Evolutionary conservation across 148 eudicot species (phyloP).

Genomic region (Bassia scoparia): DNA sequence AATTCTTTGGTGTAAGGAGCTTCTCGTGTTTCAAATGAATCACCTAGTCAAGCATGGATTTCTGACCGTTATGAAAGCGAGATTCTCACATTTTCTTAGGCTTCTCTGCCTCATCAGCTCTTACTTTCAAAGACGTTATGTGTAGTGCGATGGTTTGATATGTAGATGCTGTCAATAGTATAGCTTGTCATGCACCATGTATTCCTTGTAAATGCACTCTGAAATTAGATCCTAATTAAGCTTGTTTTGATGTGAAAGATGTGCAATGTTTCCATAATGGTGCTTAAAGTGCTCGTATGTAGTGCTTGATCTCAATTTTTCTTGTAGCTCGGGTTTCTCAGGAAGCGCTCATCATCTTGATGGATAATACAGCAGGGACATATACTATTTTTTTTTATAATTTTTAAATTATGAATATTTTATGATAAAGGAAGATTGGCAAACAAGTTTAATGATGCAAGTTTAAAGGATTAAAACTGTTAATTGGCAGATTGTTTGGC

Average conservation of each 20-base stretch:
- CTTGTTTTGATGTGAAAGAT: background rate
- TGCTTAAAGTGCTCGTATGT: background rate
- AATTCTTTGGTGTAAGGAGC: slow-evolving; percentile 36
- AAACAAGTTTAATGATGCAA: no score
- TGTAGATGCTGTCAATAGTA: slow-evolving; percentile 23
- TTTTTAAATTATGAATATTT: no score
- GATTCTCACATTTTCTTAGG: background rate
- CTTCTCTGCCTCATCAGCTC: background rate
- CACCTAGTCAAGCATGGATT: background rate
- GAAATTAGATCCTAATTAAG: slow-evolving; percentile 13
- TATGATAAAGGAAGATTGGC: background rate
- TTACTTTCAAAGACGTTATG: background rate
- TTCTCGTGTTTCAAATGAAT: slow-evolving; percentile 41
- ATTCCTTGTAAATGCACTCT: slow-evolving; percentile 28
- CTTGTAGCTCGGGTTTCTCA: background rate
- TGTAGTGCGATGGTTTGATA: background rate
- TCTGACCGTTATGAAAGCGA: background rate
- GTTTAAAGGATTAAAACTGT: background rate
- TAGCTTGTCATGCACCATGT: slow-evolving; percentile 17
- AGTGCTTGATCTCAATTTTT: background rate
- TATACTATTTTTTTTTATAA: background rate
- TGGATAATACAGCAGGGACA: background rate
- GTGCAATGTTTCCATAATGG: background rate
- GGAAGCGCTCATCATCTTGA: background rate
- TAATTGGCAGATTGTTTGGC: background rate